A percentile compares a stretch with the other conserved stretches of the same genome.
Conservation (phyloP, 1,284 basidiomycete genomes). For the Omphalotus olearius region DNA sequence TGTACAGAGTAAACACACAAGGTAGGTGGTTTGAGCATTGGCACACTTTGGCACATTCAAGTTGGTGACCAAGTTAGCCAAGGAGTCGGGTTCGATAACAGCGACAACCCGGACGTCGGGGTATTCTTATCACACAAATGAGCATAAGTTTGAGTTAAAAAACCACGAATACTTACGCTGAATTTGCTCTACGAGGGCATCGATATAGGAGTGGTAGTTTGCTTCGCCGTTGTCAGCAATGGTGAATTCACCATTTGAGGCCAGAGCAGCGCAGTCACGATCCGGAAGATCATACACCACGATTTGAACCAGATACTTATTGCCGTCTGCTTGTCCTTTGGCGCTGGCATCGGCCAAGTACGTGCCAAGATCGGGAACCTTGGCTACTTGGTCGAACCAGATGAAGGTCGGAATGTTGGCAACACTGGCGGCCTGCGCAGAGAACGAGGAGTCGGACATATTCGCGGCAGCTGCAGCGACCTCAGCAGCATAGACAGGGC, state of each 20-base stretch:
- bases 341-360: conserved; percentile 51
- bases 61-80: conserved; percentile 63
- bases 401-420: conserved; percentile 57
- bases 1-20: conserved; percentile 23
- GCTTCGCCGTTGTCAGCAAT: conserved; percentile 52
- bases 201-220: conserved; percentile 59
- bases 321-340: conserved; percentile 36
- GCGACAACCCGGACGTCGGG: conserved; percentile 59
- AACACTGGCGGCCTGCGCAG: conserved; percentile 46
- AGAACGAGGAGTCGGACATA: conserved; percentile 44
- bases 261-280: conserved; percentile 60
- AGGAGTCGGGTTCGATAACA: conserved; percentile 61
- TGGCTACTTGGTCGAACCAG: conserved; percentile 54
- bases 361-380: conserved; percentile 45
- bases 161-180: conserved; percentile 32
- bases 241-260: conserved; percentile 62
- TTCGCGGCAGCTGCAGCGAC: conserved; percentile 43
- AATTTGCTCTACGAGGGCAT: conserved; percentile 54
- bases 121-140: conserved; percentile 33
- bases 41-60: conserved; percentile 52
- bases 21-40: conserved; percentile 48
- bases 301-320: conserved; percentile 54
- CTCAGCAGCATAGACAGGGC: conserved; percentile 50
- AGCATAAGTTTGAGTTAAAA: background rate
- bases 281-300: conserved; percentile 61